These are phyloP conservation scores for Pestalotiopsis sp. DNA, from an alignment of 2,329 filamentous ascomycete genomes.

Conservation along the genomic window DNA sequence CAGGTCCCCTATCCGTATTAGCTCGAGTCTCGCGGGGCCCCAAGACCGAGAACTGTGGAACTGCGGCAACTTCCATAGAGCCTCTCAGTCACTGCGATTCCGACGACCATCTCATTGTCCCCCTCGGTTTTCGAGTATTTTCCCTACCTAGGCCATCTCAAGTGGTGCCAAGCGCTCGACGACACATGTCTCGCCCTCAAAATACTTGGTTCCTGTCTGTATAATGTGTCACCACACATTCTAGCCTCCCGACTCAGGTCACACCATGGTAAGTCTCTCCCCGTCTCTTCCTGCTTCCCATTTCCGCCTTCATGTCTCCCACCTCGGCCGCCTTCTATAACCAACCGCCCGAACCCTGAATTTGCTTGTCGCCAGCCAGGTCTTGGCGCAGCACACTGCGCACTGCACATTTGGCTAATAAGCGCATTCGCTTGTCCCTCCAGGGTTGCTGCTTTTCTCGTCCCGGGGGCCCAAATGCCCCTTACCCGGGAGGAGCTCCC, in stretches of 20 bases:
- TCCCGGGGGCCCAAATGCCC: constrained; percentile 53
- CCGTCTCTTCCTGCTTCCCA: background rate
- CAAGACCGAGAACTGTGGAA: background rate
- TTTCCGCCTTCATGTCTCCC: background rate
- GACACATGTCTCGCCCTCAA: background rate
- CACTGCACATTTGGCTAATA: background rate
- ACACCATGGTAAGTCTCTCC: background rate
- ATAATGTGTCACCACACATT: background rate
- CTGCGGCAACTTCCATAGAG: background rate
- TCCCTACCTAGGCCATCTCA: background rate
- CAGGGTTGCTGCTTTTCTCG: constrained; percentile 64
- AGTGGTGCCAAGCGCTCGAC: background rate
- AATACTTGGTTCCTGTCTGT: background rate
- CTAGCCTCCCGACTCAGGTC: background rate
- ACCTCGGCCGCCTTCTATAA: background rate
- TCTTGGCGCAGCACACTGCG: background rate
- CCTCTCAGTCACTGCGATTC: background rate
- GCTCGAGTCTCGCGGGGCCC: background rate
- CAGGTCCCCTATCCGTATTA: background rate
- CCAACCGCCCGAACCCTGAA: background rate
- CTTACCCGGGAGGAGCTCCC: constrained; percentile 50
- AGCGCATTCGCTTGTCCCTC: background rate
- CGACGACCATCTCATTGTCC: too few relatives aligned
- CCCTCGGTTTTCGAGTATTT: background rate
- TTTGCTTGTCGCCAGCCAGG: background rate